Evolutionary conservation across 306 rosid species (phyloP), one percentile per base, ranked within the genome.

Genomic region (Cucurbita moschata): DNA sequence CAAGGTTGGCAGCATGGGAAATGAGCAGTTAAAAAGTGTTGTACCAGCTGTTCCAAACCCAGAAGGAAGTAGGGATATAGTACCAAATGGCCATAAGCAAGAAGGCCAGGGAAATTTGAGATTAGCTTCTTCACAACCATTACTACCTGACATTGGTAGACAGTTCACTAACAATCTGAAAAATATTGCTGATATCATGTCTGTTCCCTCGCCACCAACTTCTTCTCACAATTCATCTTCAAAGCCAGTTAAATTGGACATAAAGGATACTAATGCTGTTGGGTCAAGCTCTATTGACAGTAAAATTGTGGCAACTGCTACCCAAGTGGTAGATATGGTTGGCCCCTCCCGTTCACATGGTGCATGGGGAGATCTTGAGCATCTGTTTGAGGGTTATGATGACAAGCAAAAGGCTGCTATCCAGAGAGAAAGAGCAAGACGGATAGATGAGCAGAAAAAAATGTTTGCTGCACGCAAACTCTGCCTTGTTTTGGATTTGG

Each of bases 401-500:
- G 99, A 88, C 81, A 80, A 86, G 87, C 96, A 95, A 80, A 95
- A 86, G 69, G 96, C 92, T 83, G 96, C 99, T 7, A 89, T 95
- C 56, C 99, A 95, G 76, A 91, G 88, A 80, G 99, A 95, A 87
- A 89, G 99, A 81, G 73, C 91, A 60, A 91, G 99, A 86, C 86
- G 99, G 81, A 81, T 95, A 4, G 92, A 83, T 42, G 99, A 95
- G 77, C 99, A 95, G 82, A 95, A 88, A 78, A 91, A 95, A 84
- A 88, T 95, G 97, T 91, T 95, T 83, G 85, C 96, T 39, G 87
- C 88, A 66, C 85, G 73, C 75, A 95, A 95, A 85, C 85, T 95
- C 57, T 95, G 97, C 81, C 99, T 95, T 71, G 99, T 95, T 65
- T 83, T 95, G 88, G 99, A 95, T 85, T 84, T 95, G 64, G 99